A percentile compares a stretch with the other conserved stretches of the same genome.
Evolutionary conservation across 176 grass and related monocot species (phyloP).

Genomic region (Hordeum marinum): DNA sequence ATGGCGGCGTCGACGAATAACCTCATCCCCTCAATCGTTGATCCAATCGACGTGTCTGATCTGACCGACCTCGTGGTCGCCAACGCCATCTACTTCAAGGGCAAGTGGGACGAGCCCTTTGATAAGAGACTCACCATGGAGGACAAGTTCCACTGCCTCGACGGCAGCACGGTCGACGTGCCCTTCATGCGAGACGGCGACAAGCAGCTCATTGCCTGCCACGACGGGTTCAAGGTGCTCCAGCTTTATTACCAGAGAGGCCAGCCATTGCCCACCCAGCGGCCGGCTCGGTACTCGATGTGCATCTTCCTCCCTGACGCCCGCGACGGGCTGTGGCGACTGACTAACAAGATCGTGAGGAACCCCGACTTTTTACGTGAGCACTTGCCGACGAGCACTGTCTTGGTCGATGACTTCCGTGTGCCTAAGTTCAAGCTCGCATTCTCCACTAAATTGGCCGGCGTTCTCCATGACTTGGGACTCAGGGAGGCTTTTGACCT

Average conservation of each 20-base stretch:
- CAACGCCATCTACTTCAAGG: slow-evolving; percentile 42
- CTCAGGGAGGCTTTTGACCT: background rate
- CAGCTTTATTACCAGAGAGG: background rate
- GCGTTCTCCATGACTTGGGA: background rate
- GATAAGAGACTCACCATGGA: background rate
- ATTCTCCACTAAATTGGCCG: background rate
- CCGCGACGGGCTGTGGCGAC: background rate
- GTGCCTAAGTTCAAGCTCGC: background rate
- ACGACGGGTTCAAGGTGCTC: slow-evolving; percentile 15
- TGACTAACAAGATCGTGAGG: background rate
- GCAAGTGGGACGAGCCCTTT: background rate
- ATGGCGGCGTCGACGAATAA: background rate
- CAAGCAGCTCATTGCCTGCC: background rate
- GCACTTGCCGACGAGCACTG: background rate
- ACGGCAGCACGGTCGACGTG: background rate
- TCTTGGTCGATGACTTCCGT: background rate
- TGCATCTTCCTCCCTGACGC: background rate
- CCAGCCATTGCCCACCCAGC: background rate
- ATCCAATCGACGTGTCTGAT: background rate
- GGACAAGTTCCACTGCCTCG: background rate
- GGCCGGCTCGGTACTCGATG: background rate
- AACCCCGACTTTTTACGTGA: background rate
- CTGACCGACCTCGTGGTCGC: background rate
- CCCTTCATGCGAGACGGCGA: background rate
- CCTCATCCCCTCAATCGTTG: background rate